Evolutionary conservation across 139 green algal species (phyloP).

Genomic region (Pleodorina starrii): DNA sequence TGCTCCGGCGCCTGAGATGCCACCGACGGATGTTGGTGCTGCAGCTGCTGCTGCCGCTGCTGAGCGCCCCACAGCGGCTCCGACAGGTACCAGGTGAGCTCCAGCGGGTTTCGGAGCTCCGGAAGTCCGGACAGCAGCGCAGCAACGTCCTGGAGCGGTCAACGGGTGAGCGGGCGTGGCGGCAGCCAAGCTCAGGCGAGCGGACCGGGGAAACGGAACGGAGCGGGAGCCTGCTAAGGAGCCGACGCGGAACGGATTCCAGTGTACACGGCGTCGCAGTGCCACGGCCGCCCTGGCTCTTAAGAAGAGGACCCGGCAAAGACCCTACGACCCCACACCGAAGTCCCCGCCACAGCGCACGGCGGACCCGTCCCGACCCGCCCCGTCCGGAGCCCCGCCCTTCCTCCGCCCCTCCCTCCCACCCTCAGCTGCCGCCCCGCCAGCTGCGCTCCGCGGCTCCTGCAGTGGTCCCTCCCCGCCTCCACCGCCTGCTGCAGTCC

Average conservation of each 20-base stretch:
- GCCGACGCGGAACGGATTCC: too few relatives aligned
- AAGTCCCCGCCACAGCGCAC: too few relatives aligned
- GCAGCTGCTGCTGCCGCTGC: background rate
- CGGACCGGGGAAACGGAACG: too few relatives aligned
- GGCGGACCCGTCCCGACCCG: background rate
- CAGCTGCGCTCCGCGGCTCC: background rate
- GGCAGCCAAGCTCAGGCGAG: too few relatives aligned
- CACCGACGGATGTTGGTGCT: background rate
- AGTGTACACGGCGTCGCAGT: too few relatives aligned
- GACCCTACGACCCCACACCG: too few relatives aligned
- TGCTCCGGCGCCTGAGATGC: background rate
- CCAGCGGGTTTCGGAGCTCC: background rate
- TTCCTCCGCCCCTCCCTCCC: too few relatives aligned
- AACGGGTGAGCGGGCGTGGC: too few relatives aligned
- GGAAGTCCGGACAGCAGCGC: background rate
- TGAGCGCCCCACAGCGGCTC: background rate
- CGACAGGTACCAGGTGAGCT: conserved; percentile 8
- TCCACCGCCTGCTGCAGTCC: background rate
- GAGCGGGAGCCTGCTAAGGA: too few relatives aligned
- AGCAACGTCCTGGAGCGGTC: background rate
- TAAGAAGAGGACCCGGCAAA: too few relatives aligned
- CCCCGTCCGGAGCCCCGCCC: too few relatives aligned
- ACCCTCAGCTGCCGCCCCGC: background rate
- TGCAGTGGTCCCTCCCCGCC: background rate
- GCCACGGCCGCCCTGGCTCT: too few relatives aligned